Base-by-base conservation (phyloP, 2,329 filamentous ascomycete genomes). In the Xylariaceae sp. region DNA sequence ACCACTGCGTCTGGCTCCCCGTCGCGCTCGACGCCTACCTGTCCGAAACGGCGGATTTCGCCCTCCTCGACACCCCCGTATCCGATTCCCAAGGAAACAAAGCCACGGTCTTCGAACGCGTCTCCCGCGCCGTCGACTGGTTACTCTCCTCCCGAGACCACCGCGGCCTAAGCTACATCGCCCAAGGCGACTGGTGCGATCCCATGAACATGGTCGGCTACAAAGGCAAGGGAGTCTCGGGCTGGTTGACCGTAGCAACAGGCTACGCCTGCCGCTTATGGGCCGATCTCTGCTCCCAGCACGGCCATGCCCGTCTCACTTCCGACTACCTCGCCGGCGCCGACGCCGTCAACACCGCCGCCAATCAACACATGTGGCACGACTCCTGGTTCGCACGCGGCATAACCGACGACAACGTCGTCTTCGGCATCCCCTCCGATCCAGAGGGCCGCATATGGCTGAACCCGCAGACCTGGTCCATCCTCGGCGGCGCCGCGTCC, bases 121-220 rank as follows among this genome's bases (percentile, higher is more conserved):
- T 81, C 65, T 73, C 73, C 64, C 73, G 76, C n/a, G 78, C 80
- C 40, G 80, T 83, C 77, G 75, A 81, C 66, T 82, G 78, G 77
- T 69, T 82, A 0, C 70, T 81, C 5, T 61, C 66, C 2, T 71
- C 76, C 2, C 76, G 79, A 49, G 80, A 83, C 58, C 64, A 73
- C 27, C 75, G 78, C 3, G 79, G 79, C 0, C 71, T 83, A 5
- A 80, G 76, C 64, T 82, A 76, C 68, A 81, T 82, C 59, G 78
- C 78, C 0, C 79, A 81, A 65, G 80, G 80, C 37, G 80, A 83
- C 64, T 83, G 79, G 79, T 83, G 80, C 60, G 80, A 82, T 57
- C 80, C 79, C 3, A 80, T 82, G 76, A 83, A 83, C 66, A 83
- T 83, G 80, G 80, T 80, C n/a, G 79, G 79, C 3, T 79, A 77